Evolutionary conservation across 352 stramenopile species (phyloP), one percentile per base, ranked within the genome.

Genomic region (Globisporangium yorkense): DNA sequence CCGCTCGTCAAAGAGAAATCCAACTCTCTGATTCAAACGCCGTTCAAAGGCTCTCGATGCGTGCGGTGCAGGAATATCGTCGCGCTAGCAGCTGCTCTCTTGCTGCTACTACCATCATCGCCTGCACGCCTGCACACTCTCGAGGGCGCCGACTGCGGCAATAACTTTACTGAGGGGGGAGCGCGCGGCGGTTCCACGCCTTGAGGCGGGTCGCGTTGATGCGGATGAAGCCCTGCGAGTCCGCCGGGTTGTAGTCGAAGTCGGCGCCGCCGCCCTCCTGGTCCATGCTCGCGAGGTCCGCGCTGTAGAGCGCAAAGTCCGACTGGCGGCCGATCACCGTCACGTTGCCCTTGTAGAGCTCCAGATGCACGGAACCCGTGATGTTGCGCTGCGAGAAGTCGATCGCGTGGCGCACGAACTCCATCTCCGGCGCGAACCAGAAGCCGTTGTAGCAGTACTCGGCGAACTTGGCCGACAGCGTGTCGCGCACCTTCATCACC

Each of bases 381-480:
- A 99, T 86, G 80, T 98, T 94, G 58, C 92, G 81, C 77, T 99
- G 96, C 41, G 82, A 89, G 62, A 92, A 98, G 59, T 98, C 74
- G 49, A 99, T 96, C 18, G 88, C 87, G 72, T 98, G 71, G 66
- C 94, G 92, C 67, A 99, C 92, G 48, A 99, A 92, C 61, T 99
- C 96, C 96, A 99, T 99, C 79, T 99, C 96, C 5, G 97, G 97
- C n/a, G 96, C 94, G 68, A 99, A 99, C 97, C 97, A 99, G 75
- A 98, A 99, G 56, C 97, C 97, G 71, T 99, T 98, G 94, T 99
- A 99, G 75, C 92, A 97, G 48, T 98, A 94, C 70, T 98, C 89
- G 56, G 96, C 87, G 66, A 99, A 99, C 81, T 99, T 98, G 65
- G 79, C 66, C 58, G 91, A 89, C 35, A 99, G 72, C 37, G 74